Percentiles rank a stretch among this genome's conserved stretches.
These are phyloP conservation scores for Penicillium fimorum DNA, from an alignment of 495 filamentous ascomycete species.

Conservation along the genomic window DNA sequence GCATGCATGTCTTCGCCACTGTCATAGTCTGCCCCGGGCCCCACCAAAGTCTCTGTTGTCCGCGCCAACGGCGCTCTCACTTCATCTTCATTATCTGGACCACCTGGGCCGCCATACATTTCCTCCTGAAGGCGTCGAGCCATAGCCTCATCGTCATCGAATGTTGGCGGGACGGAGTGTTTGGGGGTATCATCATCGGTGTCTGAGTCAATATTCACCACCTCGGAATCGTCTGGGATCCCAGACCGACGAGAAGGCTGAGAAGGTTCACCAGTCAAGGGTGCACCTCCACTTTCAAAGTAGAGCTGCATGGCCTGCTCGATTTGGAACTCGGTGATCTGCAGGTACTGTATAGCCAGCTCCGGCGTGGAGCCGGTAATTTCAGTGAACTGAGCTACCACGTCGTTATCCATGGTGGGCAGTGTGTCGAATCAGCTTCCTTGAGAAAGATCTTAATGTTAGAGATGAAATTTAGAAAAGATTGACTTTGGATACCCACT, in stretches of 20 bases:
- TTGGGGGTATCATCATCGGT: conserved; percentile 54
- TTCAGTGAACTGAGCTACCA: conserved; percentile 51
- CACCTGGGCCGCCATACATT: conserved; percentile 62
- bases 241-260: conserved; percentile 28
- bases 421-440: background rate
- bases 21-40: conserved; percentile 59
- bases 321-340: conserved; percentile 75
- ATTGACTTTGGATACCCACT: conserved; percentile 2
- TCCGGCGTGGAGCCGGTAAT: conserved; percentile 65
- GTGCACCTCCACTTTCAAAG: conserved; percentile 74
- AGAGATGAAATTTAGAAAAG: conserved; percentile 41
- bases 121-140: conserved; percentile 89
- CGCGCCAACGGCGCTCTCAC: conserved; percentile 89
- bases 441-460: conserved; percentile 43
- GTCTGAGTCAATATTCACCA: conserved; percentile 73
- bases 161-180: conserved; percentile 19
- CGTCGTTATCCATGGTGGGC: conserved; percentile 63
- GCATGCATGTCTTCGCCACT: conserved; percentile 60
- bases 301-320: conserved; percentile 86
- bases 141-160: conserved; percentile 92
- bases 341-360: conserved; percentile 74
- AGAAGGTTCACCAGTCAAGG: conserved; percentile 39
- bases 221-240: conserved; percentile 54
- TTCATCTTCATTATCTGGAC: conserved; percentile 53
- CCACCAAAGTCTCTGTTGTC: conserved; percentile 88